Percentiles rank a stretch among this genome's conserved stretches.
Conservation (phyloP, 352 stramenopile species). For the Plasmopara muralis region DNA sequence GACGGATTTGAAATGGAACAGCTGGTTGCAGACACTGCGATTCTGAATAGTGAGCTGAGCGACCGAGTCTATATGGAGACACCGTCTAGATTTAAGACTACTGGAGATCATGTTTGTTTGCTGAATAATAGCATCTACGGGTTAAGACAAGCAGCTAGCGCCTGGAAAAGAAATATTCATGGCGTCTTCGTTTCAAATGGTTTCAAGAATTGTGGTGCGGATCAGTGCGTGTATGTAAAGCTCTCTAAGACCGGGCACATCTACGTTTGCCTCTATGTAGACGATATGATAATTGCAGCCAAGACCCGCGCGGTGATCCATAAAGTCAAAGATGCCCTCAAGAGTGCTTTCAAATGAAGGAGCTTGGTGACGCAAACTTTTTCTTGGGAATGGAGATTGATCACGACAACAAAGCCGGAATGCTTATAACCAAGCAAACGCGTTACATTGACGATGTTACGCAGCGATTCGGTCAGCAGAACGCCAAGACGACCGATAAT, state of each 20-base stretch:
- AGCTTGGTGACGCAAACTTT: constrained; percentile 9
- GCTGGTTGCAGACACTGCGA: constrained; percentile 31
- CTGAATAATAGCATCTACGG: constrained; percentile 16
- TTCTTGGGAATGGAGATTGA: constrained; percentile 23
- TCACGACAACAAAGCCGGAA: constrained; percentile 1
- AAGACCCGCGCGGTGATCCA: constrained; percentile 5
- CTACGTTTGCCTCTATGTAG: constrained; percentile 8
- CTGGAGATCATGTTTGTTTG: constrained; percentile 10
- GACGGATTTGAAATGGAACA: constrained; percentile 10
- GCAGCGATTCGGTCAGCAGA: constrained; percentile 8
- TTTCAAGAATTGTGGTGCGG: constrained; percentile 6
- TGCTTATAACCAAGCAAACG: constrained; percentile 5
- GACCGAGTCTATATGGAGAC: too few relatives aligned
- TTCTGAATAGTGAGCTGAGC: too few relatives aligned
- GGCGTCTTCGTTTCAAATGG: too few relatives aligned
- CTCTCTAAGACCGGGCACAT: background rate
- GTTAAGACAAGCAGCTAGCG: constrained; percentile 16
- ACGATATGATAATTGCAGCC: background rate
- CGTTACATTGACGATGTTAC: background rate
- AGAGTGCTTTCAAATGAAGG: constrained; percentile 12
- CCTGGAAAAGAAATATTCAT: constrained; percentile 12
- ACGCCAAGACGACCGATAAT: constrained; percentile 9
- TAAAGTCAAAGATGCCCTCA: background rate
- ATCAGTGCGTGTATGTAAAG: constrained; percentile 9
- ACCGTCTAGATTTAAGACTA: constrained; percentile 18